phyloP scores from a whole-genome alignment of 345 rosid genomes.

The Populus davidiana region DNA sequence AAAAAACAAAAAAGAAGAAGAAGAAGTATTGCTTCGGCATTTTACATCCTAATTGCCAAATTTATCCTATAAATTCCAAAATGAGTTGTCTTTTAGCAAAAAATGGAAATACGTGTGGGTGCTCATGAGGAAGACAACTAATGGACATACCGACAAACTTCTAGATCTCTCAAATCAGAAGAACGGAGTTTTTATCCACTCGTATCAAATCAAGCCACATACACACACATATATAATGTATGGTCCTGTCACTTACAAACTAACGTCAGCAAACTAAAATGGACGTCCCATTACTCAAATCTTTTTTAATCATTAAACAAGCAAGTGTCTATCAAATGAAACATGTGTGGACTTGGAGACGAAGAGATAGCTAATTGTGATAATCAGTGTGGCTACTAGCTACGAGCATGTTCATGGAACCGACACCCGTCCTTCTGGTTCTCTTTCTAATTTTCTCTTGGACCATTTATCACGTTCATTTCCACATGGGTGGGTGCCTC shows the following conservation, averaged over 20 bases:
- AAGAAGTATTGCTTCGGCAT: no score
- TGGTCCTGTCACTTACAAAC: neutral
- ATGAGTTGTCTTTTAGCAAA: slow-evolving; percentile 10
- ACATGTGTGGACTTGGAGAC: neutral
- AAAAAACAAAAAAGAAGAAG: no score
- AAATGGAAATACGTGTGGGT: slow-evolving; percentile 17
- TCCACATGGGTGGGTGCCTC: neutral
- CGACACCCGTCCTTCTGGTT: neutral
- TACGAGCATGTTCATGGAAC: neutral
- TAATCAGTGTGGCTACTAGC: neutral
- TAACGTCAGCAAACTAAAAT: no score
- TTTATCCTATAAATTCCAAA: neutral
- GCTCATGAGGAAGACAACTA: slow-evolving; percentile 12
- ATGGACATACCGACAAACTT: no score
- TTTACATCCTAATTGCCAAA: no score
- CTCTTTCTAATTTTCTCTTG: neutral
- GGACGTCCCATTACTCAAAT: no score
- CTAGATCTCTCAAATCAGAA: neutral
- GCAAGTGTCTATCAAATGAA: no score
- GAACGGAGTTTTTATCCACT: neutral
- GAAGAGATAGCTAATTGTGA: no score
- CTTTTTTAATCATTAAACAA: no score
- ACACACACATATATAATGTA: neutral
- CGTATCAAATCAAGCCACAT: no score
- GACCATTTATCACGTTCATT: neutral